phyloP scores from a whole-genome alignment of 805 yeast genomes.

The Ogataea saltuana region DNA sequence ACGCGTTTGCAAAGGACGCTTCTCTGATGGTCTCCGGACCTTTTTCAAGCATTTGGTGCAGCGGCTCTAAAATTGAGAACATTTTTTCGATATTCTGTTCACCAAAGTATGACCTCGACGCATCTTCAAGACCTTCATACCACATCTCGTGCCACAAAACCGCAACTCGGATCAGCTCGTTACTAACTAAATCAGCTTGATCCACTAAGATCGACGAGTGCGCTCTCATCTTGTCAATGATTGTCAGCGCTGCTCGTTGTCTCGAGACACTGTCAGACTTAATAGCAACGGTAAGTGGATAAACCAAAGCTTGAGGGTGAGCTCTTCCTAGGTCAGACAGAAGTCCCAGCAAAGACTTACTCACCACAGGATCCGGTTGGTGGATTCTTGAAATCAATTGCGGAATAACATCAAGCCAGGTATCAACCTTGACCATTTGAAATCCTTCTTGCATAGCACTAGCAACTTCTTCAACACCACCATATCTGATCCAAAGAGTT shows the following conservation, averaged over 20 bases:
- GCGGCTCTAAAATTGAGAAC: slow-evolving; percentile 87
- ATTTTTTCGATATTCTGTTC: slow-evolving; percentile 93
- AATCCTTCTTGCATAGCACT: slow-evolving; percentile 90
- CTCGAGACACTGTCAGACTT: slow-evolving; percentile 89
- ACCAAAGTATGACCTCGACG: slow-evolving; percentile 88
- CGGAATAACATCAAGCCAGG: slow-evolving; percentile 94
- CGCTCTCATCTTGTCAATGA: slow-evolving; percentile 87
- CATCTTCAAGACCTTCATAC: slow-evolving; percentile 98
- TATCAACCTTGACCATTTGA: slow-evolving; percentile 82
- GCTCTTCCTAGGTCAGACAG: slow-evolving; percentile 88
- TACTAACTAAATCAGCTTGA: slow-evolving; percentile 92
- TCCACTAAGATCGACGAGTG: slow-evolving; percentile 84
- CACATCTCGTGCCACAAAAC: slow-evolving; percentile 97
- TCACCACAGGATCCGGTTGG: slow-evolving; percentile 86
- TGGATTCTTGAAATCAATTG: slow-evolving; percentile 95
- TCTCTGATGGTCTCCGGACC: slow-evolving; percentile 94
- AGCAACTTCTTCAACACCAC: slow-evolving; percentile 90
- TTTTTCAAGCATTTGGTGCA: slow-evolving; percentile 78
- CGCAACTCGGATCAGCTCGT: slow-evolving; percentile 90
- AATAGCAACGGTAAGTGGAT: slow-evolving; percentile 93
- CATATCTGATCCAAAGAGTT: slow-evolving; percentile 94
- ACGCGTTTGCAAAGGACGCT: slow-evolving; percentile 87
- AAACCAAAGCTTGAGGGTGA: slow-evolving; percentile 96
- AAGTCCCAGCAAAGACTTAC: slow-evolving; percentile 74
- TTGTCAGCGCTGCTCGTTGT: slow-evolving; percentile 87